Conservation (phyloP, 1,284 basidiomycete genomes). For the Amylostereum areolatum region DNA sequence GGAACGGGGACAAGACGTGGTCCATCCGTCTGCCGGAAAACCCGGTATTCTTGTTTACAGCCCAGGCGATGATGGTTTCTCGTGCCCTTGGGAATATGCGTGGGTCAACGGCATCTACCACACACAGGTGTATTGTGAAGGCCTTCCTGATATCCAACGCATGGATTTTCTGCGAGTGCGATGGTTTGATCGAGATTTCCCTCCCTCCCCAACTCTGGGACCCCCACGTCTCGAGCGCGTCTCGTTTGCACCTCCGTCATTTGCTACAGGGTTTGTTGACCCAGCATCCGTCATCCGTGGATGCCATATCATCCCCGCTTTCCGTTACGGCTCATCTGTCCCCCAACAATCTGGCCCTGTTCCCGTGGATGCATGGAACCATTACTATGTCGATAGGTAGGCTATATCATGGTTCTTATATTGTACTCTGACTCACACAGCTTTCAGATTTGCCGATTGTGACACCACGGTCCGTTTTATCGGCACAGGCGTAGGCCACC, state of each 20-base stretch:
- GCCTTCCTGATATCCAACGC: slow-evolving; percentile 4
- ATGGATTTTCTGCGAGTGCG: slow-evolving; percentile 16
- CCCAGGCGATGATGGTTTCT: neutral
- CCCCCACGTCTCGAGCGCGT: neutral
- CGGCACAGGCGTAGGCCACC: too few species aligned
- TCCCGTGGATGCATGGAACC: too few species aligned
- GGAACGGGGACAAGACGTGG: slow-evolving; percentile 24
- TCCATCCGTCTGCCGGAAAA: slow-evolving; percentile 24
- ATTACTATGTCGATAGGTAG: too few species aligned
- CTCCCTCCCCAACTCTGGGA: too few species aligned
- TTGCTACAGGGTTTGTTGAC: neutral
- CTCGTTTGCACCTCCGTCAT: neutral
- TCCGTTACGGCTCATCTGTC: neutral
- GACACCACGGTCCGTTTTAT: too few species aligned
- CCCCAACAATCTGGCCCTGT: too few species aligned
- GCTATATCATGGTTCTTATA: too few species aligned
- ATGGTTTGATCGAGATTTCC: neutral
- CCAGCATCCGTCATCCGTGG: neutral
- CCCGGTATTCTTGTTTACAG: slow-evolving; percentile 24
- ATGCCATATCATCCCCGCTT: neutral
- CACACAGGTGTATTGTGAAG: slow-evolving; percentile 11
- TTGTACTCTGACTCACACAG: too few species aligned
- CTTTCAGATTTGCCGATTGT: too few species aligned
- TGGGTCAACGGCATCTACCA: slow-evolving; percentile 26
- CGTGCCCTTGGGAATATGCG: slow-evolving; percentile 25